Evolutionary conservation across 768 basidiomycete species (phyloP), one percentile per base, ranked within the genome.

Genomic region (Wakefieldia striispora): DNA sequence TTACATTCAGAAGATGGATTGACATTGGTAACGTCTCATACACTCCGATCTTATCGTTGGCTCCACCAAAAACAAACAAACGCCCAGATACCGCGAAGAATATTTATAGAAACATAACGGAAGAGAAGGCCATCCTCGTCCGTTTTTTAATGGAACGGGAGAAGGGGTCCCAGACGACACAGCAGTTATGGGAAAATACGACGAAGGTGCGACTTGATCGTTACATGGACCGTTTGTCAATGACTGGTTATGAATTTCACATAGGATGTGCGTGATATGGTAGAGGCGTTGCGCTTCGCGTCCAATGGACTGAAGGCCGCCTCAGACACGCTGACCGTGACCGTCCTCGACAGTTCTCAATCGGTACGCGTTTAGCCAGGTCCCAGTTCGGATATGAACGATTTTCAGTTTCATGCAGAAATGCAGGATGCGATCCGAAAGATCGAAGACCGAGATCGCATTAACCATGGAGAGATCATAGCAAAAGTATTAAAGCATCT

Each of bases 1-100:
- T 81, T 64, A 83, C 86, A 4, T 89, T 84, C 67, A 75, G 81
- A 47, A 75, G 81, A 38, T 85, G 84, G 83, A 78, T 83, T 55
- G 88, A 89, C 56, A 83, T 88, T 35, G 88, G 88, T 85, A 59
- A 43, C 66, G 27, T 43, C 27, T 34, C 38, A 35, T 23, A 48
- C 37, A 53, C 47, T 48, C 50, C 40, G 47, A 56, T 20, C 43
- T 47, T 40, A 36, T 38, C 48, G 37, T 56, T 45, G 45, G 33
- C 42, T 34, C 40, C 41, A 56, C 10, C 29, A 12, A 29, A 29
- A 29, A 29, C 29, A 37, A 26, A 31, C n/a, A 34, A 43, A 40
- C 26, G n/a, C 41, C 27, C 55, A 86, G 84, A 86, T 49, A 70
- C 72, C 16, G 87, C 88, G 7, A 79, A 76, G 55, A 78, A 83